Evolutionary conservation across 1,139 yeast genomes (phyloP).

Genomic region (Candida tetrigidarum): DNA sequence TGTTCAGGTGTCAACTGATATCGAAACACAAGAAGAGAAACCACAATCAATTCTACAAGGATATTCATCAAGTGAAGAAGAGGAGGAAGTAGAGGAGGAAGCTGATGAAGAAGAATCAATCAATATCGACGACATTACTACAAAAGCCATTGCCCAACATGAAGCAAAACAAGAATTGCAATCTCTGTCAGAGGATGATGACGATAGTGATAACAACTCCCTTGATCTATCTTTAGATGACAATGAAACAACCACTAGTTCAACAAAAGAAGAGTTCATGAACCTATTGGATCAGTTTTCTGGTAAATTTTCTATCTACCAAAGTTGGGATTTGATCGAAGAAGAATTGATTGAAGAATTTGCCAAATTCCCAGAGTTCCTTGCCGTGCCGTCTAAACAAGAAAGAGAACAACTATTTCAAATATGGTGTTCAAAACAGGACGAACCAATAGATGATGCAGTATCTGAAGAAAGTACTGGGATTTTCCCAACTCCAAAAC

Average conservation of each 20-base stretch:
- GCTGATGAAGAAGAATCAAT: slow-evolving; percentile 8
- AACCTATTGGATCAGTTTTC: slow-evolving; percentile 28
- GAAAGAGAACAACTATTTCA: slow-evolving; percentile 32
- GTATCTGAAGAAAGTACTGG: slow-evolving; percentile 6
- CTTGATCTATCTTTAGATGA: slow-evolving; percentile 27
- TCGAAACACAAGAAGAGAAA: slow-evolving; percentile 4
- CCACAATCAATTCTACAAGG: slow-evolving; percentile 14
- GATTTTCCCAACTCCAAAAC: slow-evolving; percentile 30
- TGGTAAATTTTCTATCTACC: slow-evolving; percentile 33
- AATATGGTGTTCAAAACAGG: slow-evolving; percentile 31
- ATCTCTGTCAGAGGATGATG: slow-evolving; percentile 7
- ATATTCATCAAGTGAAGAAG: slow-evolving; percentile 20
- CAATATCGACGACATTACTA: slow-evolving; percentile 11
- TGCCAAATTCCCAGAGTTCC: slow-evolving; percentile 35
- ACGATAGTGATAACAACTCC: slow-evolving; percentile 14
- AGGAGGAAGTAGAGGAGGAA: slow-evolving; percentile 15
- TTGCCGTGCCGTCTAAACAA: slow-evolving; percentile 23
- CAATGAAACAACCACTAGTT: slow-evolving; percentile 13
- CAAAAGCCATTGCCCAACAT: slow-evolving; percentile 12
- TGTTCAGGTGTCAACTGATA: neutral
- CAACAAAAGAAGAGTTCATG: slow-evolving; percentile 19
- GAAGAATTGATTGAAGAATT: slow-evolving; percentile 39
- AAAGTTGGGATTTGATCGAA: slow-evolving; percentile 45
- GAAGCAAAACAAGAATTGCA: slow-evolving; percentile 8
- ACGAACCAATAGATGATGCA: slow-evolving; percentile 1